A percentile compares a stretch with the other conserved stretches of the same genome.
Evolutionary conservation across 331 rosid species (phyloP).

Genomic region (Acacia concinna): DNA sequence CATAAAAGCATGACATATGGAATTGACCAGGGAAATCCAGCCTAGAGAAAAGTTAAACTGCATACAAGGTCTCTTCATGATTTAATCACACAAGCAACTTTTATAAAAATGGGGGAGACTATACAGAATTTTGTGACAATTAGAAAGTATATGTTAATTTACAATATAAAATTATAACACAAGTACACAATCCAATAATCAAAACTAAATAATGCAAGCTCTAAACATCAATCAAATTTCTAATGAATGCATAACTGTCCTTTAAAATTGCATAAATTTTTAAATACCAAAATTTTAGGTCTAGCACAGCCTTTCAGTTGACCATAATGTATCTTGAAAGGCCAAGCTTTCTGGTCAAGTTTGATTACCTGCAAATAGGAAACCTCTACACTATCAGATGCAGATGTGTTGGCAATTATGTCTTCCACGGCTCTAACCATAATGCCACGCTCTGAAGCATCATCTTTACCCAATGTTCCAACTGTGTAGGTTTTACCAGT

Average conservation of each 20-base stretch:
- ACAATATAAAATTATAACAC: not conserved
- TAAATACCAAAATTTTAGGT: not conserved
- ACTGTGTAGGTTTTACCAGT: conserved; percentile 76
- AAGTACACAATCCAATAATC: not conserved
- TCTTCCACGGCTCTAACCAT: conserved; percentile 73
- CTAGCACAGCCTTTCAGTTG: not conserved
- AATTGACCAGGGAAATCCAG: not conserved
- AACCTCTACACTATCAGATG: conserved; percentile 57
- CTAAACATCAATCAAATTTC: not conserved
- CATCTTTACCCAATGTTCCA: conserved; percentile 61
- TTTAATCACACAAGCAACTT: not conserved
- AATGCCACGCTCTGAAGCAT: conserved; percentile 66
- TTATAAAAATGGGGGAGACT: not conserved
- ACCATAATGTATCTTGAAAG: not conserved
- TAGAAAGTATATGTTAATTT: not conserved
- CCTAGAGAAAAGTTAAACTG: not conserved
- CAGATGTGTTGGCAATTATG: conserved; percentile 46
- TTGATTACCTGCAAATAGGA: conserved; percentile 64
- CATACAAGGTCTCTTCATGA: not conserved
- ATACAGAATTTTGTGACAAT: not conserved
- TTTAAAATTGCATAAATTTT: not conserved
- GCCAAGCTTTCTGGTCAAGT: not conserved
- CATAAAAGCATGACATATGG: not conserved
- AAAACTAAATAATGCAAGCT: not conserved
- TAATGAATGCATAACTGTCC: no score